Evolutionary conservation across 176 grass and related monocot species (phyloP).

Genomic region (Ananas comosus): DNA sequence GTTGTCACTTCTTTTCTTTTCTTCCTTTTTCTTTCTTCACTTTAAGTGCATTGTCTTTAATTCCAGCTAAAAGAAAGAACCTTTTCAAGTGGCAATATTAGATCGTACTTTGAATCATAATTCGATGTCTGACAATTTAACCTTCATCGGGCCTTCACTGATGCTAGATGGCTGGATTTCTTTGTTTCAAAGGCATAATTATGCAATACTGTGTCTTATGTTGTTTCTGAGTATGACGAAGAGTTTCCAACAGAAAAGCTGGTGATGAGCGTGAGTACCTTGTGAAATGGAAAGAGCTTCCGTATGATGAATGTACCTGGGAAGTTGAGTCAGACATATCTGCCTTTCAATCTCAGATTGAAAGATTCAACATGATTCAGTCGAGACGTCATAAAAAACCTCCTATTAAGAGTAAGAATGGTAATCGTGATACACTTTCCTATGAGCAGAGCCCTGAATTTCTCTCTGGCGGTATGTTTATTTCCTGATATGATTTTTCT

Average conservation of each 20-base stretch:
- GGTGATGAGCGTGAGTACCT: slow-evolving; percentile 45
- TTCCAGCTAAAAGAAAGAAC: too few relatives aligned
- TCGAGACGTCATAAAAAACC: slow-evolving; percentile 49
- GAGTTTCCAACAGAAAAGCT: slow-evolving; percentile 38
- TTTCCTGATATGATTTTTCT: slow-evolving; percentile 23
- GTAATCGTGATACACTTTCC: slow-evolving; percentile 17
- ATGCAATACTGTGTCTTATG: not conserved
- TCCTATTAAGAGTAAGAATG: slow-evolving; percentile 41
- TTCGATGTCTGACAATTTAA: too few relatives aligned
- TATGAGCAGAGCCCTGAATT: slow-evolving; percentile 65
- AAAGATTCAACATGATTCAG: slow-evolving; percentile 62
- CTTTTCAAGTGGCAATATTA: too few relatives aligned
- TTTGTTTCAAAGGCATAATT: not conserved
- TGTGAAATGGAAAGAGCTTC: slow-evolving; percentile 99
- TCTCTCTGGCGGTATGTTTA: slow-evolving; percentile 56
- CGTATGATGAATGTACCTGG: slow-evolving; percentile 95
- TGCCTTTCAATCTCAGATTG: slow-evolving; percentile 73
- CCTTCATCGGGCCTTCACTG: too few relatives aligned
- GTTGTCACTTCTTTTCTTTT: too few relatives aligned
- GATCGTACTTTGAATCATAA: too few relatives aligned
- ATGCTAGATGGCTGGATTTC: not conserved
- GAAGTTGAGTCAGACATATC: slow-evolving; percentile 74
- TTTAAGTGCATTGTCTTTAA: too few relatives aligned
- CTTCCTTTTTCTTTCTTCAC: too few relatives aligned
- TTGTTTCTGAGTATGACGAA: not conserved